Conservation (phyloP, 202 grass and related monocot genomes). For the Zoysia matrella region DNA sequence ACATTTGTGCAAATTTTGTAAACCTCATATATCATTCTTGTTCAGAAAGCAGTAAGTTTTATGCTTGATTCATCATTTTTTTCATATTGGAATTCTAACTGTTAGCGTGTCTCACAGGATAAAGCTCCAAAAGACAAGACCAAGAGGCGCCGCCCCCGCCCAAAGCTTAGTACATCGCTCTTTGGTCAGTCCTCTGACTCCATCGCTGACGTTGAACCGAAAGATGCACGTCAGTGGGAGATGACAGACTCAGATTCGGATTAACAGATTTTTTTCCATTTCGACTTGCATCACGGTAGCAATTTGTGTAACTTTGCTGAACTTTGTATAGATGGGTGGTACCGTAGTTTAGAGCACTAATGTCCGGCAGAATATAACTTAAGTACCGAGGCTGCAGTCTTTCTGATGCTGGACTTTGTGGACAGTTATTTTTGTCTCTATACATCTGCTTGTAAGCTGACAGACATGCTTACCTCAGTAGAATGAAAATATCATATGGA, state of each 20-base stretch:
- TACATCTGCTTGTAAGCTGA: constrained; percentile 26
- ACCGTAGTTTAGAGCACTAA: constrained; percentile 23
- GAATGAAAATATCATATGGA: background rate
- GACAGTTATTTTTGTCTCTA: constrained; percentile 20
- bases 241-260: constrained; percentile 67
- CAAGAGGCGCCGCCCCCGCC: constrained; percentile 17
- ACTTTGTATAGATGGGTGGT: constrained; percentile 7
- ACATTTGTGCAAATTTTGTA: background rate
- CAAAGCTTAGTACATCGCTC: constrained; percentile 48
- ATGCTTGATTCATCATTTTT: background rate
- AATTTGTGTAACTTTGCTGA: background rate
- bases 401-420: background rate
- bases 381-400: background rate
- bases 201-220: constrained; percentile 62
- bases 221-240: constrained; percentile 66
- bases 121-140: constrained; percentile 47
- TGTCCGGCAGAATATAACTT: background rate
- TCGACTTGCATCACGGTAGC: constrained; percentile 10
- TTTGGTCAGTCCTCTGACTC: constrained; percentile 50
- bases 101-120: constrained; percentile 48
- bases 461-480: background rate
- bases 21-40: constrained; percentile 12
- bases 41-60: background rate
- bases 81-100: constrained; percentile 28
- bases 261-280: constrained; percentile 39